phyloP scores from a whole-genome alignment of 1,139 yeast genomes.

The Arxiozyma heterogenica region DNA sequence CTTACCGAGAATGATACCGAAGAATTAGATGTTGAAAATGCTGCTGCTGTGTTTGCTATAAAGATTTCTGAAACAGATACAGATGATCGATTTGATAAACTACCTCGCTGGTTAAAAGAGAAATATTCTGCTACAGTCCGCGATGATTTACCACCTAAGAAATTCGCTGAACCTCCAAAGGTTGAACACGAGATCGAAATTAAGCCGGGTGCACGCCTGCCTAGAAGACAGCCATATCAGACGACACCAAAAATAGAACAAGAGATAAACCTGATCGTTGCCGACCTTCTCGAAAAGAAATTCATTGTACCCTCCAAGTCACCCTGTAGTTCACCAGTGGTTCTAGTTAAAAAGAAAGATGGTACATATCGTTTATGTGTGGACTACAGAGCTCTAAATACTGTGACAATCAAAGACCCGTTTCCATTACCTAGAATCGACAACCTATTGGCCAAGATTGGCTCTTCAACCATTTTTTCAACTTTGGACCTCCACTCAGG shows the following conservation, averaged over 20 bases:
- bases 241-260: constrained; percentile 6
- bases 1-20: too few species aligned
- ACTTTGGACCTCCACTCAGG: constrained; percentile 12
- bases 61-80: background rate
- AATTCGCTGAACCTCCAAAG: background rate
- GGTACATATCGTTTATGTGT: constrained; percentile 18
- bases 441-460: constrained; percentile 8
- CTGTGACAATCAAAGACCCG: constrained; percentile 16
- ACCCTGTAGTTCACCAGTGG: constrained; percentile 17
- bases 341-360: constrained; percentile 21
- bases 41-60: background rate
- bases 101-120: background rate
- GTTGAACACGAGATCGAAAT: constrained; percentile 4
- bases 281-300: constrained; percentile 12
- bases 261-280: constrained; percentile 4
- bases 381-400: constrained; percentile 23
- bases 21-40: too few species aligned
- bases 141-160: constrained; percentile 1
- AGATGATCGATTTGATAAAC: background rate
- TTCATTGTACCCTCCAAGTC: constrained; percentile 14
- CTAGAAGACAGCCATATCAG: constrained; percentile 6
- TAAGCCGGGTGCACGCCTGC: constrained; percentile 3
- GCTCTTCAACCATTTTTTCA: constrained; percentile 7
- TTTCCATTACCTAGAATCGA: constrained; percentile 23
- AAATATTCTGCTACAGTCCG: background rate